A percentile compares a stretch with the other conserved stretches of the same genome.
These are phyloP conservation scores for Blastocystis sp. DNA, from an alignment of 352 stramenopile species.

Conservation along the genomic window DNA sequence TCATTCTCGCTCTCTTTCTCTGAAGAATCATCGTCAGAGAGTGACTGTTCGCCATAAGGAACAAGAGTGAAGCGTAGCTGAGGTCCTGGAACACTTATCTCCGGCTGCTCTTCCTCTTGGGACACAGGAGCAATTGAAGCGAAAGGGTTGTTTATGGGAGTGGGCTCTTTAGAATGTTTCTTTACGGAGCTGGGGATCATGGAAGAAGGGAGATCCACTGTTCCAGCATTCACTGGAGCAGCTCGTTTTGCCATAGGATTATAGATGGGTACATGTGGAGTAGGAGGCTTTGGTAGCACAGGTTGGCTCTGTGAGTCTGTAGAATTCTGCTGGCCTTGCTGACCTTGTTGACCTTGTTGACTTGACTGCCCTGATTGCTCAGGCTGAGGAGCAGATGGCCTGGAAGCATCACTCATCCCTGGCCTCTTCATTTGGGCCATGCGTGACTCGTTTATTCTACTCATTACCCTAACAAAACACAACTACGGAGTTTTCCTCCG, in stretches of 20 bases:
- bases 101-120: background rate
- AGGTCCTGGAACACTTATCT: background rate
- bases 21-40: too few relatives aligned
- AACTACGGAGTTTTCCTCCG: background rate
- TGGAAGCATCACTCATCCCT: too few relatives aligned
- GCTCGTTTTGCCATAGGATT: background rate
- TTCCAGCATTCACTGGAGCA: background rate
- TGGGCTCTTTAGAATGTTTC: background rate
- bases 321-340: too few relatives aligned
- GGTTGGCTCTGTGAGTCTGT: too few relatives aligned
- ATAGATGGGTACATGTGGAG: background rate
- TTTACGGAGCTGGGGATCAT: conserved; percentile 38
- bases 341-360: too few relatives aligned
- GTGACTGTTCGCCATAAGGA: background rate
- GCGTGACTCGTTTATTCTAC: conserved; percentile 40
- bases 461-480: background rate
- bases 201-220: background rate
- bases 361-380: too few relatives aligned
- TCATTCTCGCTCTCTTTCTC: too few relatives aligned
- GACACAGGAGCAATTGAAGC: background rate
- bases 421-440: background rate
- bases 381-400: too few relatives aligned
- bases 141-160: conserved; percentile 8
- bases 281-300: background rate
- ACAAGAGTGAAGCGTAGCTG: conserved; percentile 40